Base-by-base conservation (phyloP, 2,329 filamentous ascomycete genomes). In the Venturia pyrina region DNA sequence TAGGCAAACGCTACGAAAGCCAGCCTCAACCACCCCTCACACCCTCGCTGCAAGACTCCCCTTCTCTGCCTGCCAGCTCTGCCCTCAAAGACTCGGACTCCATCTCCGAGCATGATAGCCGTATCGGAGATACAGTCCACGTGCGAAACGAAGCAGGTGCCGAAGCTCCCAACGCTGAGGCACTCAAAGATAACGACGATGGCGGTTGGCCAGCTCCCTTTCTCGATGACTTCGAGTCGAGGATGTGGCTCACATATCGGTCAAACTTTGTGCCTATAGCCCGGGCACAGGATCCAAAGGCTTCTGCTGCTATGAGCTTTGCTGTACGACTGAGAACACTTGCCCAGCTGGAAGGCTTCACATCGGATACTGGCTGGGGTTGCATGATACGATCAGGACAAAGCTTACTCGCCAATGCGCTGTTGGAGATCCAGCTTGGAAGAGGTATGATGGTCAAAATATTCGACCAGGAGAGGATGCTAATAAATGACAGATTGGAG, bases 371-470 rank as follows among this genome's bases (percentile, higher is more conserved):
- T 11, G 95, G 95, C 63, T 99, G 96, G 92, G 95, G 95, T 0
- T 99, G 95, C 74, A 99, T 99, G 95, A 98, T 99, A 71, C 83
- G 95, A 67, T 97, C 93, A 6, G 95, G 95, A 3, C 95, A 99
- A 79, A 93, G 91, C 72, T 82, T 99, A 34, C 81, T 99, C 53
- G 93, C 93, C 57, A 99, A 98, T 76, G 84, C 93, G 1, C 81
- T 98, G 71, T 78, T 86, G 21, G 83, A 89, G 65, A 79, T 93
- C 61, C 81, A 84, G 48, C 79, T 97, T 28, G 93, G 95, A 24
- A 86, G 95, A 83, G 89, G 90, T 92, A 81, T 64, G 40, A 40
- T 28, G 15, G 40, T 46, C 8, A 32, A 24, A 60, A 13, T n/a
- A 41, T 10, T 48, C 44, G 40, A 66, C 15, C 57, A 63, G 21